phyloP scores from a whole-genome alignment of 768 basidiomycete genomes.

The Tephrocybe sp. region DNA sequence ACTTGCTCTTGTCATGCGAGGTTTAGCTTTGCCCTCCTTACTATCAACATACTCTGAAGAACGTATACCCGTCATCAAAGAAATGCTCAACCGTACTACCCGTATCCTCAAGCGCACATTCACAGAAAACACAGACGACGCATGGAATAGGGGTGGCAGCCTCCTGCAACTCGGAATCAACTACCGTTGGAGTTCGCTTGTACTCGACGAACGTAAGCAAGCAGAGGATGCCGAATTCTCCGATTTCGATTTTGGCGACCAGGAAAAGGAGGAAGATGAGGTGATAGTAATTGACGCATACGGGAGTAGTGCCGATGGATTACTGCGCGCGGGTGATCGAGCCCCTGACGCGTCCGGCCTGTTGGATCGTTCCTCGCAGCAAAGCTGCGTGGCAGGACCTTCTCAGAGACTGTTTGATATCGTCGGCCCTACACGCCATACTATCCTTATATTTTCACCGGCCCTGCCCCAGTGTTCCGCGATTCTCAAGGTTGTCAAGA shows the following conservation, averaged over 20 bases:
- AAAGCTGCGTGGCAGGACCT: slow-evolving; percentile 6
- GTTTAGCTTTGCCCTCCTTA: slow-evolving; percentile 30
- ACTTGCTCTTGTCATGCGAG: slow-evolving; percentile 38
- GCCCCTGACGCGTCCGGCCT: slow-evolving; percentile 41
- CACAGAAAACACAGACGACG: slow-evolving; percentile 6
- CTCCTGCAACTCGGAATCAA: slow-evolving; percentile 49
- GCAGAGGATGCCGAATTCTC: slow-evolving; percentile 13
- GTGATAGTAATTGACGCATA: slow-evolving; percentile 20
- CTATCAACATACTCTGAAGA: slow-evolving; percentile 42
- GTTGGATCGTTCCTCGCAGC: slow-evolving; percentile 16
- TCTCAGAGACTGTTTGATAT: slow-evolving; percentile 32
- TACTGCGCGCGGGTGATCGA: slow-evolving; percentile 40
- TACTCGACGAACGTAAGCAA: slow-evolving; percentile 38
- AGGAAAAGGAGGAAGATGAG: slow-evolving; percentile 11
- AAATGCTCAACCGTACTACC: slow-evolving; percentile 42
- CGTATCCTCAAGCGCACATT: slow-evolving; percentile 24
- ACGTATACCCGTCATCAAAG: slow-evolving; percentile 42
- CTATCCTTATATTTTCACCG: slow-evolving; percentile 37
- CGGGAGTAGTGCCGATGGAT: slow-evolving; percentile 21
- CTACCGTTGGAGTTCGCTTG: slow-evolving; percentile 48
- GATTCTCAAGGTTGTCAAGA: slow-evolving; percentile 13
- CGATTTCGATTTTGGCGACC: slow-evolving; percentile 9
- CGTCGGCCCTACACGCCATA: slow-evolving; percentile 34
- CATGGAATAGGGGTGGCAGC: slow-evolving; percentile 20
- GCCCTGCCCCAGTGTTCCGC: slow-evolving; percentile 19